These are phyloP conservation scores for Withania somnifera DNA, from an alignment of 305 asterid genomes.

Conservation along the genomic window DNA sequence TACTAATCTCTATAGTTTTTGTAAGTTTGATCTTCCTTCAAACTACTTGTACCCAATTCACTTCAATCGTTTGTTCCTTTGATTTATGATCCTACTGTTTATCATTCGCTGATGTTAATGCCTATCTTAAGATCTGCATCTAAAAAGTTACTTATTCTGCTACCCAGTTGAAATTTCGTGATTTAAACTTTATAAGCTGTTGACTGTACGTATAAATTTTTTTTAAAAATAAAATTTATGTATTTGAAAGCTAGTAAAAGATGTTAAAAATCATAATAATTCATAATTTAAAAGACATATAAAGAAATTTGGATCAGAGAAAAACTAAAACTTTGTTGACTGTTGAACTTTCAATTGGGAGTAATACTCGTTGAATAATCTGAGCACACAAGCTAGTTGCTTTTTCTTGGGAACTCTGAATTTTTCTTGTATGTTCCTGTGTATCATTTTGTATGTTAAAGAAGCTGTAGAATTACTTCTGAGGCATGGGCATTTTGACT, in stretches of 20 bases:
- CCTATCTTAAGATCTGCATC: neutral
- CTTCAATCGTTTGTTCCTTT: neutral
- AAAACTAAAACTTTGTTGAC: no score
- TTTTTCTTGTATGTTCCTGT: neutral
- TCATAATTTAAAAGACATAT: no score
- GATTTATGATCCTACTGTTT: neutral
- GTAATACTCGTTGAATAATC: neutral
- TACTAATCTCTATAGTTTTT: conserved; percentile 17
- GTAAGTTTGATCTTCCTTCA: neutral
- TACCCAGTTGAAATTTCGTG: no score
- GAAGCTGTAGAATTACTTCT: neutral
- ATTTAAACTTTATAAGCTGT: no score
- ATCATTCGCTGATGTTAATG: neutral
- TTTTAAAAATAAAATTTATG: no score
- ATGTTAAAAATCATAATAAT: no score
- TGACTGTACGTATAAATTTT: no score
- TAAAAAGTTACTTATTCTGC: neutral
- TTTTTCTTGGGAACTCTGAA: neutral
- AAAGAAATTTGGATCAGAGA: no score
- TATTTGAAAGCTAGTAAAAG: no score
- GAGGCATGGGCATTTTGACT: neutral
- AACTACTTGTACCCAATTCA: neutral
- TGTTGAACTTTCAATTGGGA: no score
- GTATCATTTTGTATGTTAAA: neutral
- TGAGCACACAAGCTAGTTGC: neutral